A percentile compares a stretch with the other conserved stretches of the same genome.
These are phyloP conservation scores for Biscutella laevigata DNA, from an alignment of 441 rosid genomes.

Conservation along the genomic window DNA sequence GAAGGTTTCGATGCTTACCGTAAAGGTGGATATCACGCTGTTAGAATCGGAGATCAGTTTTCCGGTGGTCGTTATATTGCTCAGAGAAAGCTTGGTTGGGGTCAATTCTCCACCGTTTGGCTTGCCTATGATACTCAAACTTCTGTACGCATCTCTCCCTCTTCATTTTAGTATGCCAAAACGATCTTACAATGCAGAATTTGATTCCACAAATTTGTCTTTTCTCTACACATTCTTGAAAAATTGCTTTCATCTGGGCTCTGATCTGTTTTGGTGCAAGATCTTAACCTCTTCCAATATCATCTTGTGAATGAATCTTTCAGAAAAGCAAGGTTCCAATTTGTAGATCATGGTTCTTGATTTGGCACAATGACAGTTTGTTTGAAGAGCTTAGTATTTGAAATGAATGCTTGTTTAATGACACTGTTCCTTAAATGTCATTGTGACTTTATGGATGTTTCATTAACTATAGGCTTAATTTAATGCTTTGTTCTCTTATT, in stretches of 20 bases:
- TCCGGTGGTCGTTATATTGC: constrained; percentile 79
- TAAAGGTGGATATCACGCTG: constrained; percentile 97
- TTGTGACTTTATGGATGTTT: neutral
- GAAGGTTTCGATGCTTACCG: constrained; percentile 90
- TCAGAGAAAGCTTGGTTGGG: constrained; percentile 97
- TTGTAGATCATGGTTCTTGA: constrained; percentile 5
- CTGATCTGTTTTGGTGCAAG: constrained; percentile 3
- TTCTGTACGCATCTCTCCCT: constrained; percentile 19
- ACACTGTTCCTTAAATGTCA: neutral
- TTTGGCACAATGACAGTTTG: neutral
- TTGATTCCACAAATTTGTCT: too few species aligned
- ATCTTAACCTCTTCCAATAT: constrained; percentile 6
- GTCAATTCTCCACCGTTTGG: constrained; percentile 97
- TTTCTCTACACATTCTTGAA: too few species aligned
- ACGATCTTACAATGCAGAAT: too few species aligned
- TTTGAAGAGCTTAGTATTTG: neutral
- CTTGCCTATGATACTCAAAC: constrained; percentile 74
- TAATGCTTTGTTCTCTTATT: neutral
- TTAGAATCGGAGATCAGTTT: constrained; percentile 83
- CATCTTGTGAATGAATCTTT: neutral
- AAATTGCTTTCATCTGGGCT: neutral
- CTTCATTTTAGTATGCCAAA: neutral
- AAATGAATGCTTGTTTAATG: neutral
- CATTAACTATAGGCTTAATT: neutral
- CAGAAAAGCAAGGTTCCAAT: neutral